Evolutionary conservation across 2,329 filamentous ascomycete species (phyloP).

Genomic region (Beauveria sp.): DNA sequence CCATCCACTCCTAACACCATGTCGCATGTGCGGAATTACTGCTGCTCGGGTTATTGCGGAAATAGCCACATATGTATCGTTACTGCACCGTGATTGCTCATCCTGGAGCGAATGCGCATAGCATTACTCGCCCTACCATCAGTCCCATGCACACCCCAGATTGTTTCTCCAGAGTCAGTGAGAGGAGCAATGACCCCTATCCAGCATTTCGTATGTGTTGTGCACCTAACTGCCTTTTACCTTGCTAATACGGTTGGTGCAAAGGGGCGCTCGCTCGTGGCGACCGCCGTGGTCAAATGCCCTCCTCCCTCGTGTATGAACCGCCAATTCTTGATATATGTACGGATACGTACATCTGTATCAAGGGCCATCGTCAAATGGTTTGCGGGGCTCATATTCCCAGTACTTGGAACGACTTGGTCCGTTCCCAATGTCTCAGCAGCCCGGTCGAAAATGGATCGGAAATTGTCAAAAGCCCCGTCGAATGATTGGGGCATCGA

Average conservation of each 20-base stretch:
- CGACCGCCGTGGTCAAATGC: background rate
- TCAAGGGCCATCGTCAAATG: background rate
- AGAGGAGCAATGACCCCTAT: background rate
- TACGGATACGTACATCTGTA: too few species aligned
- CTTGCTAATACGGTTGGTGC: background rate
- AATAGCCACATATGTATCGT: background rate
- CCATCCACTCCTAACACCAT: background rate
- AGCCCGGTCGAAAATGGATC: slow-evolving; percentile 27
- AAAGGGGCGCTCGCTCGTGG: background rate
- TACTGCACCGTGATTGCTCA: background rate
- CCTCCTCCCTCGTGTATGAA: background rate
- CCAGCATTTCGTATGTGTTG: background rate
- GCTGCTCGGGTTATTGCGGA: slow-evolving; percentile 1
- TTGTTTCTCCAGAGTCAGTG: slow-evolving; percentile 7
- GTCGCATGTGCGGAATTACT: background rate
- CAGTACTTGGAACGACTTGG: background rate
- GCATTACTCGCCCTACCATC: background rate
- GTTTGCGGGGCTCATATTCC: background rate
- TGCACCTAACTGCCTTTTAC: background rate
- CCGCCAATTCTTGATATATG: background rate
- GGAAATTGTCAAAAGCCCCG: slow-evolving; percentile 16
- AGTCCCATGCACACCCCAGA: slow-evolving; percentile 5
- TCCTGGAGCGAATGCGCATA: background rate
- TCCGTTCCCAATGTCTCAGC: slow-evolving; percentile 20
- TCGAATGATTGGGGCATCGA: slow-evolving; percentile 5